Conservation (phyloP, 495 filamentous ascomycete species). For the Aspergillus coremiiformis region DNA sequence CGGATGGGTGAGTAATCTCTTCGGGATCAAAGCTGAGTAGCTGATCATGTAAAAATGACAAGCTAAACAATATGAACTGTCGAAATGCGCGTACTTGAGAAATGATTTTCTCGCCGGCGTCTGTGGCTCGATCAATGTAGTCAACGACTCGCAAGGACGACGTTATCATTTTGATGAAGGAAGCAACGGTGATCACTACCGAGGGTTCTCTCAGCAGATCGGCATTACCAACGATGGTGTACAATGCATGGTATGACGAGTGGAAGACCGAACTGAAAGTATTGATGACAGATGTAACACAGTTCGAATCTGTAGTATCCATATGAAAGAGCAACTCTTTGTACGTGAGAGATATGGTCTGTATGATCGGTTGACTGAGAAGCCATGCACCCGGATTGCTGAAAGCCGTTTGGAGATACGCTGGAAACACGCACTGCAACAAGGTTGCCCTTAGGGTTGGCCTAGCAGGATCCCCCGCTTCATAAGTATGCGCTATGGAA, state of each 20-base stretch:
- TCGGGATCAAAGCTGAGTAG: background rate
- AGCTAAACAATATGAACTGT: constrained; percentile 25
- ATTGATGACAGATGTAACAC: constrained; percentile 35
- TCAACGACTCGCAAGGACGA: constrained; percentile 44
- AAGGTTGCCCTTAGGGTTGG: constrained; percentile 52
- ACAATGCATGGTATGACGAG: constrained; percentile 32
- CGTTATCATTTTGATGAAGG: constrained; percentile 40
- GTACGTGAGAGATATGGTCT: constrained; percentile 40
- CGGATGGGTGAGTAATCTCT: background rate
- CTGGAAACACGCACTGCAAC: constrained; percentile 55
- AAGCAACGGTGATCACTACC: constrained; percentile 31
- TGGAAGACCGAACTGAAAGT: constrained; percentile 41
- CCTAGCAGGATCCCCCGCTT: constrained; percentile 32
- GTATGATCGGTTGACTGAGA: constrained; percentile 48
- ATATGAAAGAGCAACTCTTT: constrained; percentile 42
- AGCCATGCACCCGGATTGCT: constrained; percentile 49
- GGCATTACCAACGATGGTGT: constrained; percentile 21
- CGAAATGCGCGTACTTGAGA: constrained; percentile 27
- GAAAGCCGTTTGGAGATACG: constrained; percentile 51
- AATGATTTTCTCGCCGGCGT: constrained; percentile 14
- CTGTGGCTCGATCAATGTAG: constrained; percentile 40
- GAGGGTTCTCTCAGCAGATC: constrained; percentile 32
- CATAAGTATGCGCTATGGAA: constrained; percentile 47
- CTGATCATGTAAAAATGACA: constrained; percentile 14
- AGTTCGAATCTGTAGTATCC: constrained; percentile 37